Percentiles rank a stretch among this genome's conserved stretches.
Conservation (phyloP, 1,139 yeast genomes). For the Saccharomyces uvarum region DNA sequence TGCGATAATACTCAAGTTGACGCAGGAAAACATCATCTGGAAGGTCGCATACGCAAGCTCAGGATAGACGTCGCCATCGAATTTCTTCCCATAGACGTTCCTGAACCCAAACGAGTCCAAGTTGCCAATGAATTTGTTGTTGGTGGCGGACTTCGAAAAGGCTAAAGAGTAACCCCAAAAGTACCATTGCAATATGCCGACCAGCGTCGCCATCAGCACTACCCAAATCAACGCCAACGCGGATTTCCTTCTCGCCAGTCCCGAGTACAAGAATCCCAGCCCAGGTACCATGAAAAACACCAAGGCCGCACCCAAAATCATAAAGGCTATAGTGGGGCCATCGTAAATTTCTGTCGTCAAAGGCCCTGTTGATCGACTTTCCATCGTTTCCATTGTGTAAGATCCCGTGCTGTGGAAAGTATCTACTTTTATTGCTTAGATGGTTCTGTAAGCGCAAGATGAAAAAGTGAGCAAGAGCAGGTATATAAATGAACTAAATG, state of each 20-base stretch:
- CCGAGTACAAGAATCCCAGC: conserved; percentile 85
- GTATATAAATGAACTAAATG: neutral
- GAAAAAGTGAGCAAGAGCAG: neutral
- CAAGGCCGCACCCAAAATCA: conserved; percentile 52
- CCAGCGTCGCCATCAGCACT: conserved; percentile 62
- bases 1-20: conserved; percentile 81
- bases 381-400: neutral
- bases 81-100: conserved; percentile 47
- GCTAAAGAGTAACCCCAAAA: conserved; percentile 97
- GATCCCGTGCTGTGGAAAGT: neutral
- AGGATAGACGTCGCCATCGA: conserved; percentile 48
- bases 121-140: conserved; percentile 81
- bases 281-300: conserved; percentile 95
- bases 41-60: conserved; percentile 77
- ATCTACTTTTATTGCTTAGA: neutral
- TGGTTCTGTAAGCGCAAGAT: neutral
- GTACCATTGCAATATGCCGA: conserved; percentile 90
- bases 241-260: conserved; percentile 83
- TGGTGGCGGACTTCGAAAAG: conserved; percentile 57
- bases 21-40: conserved; percentile 87
- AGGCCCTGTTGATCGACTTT: conserved; percentile 3
- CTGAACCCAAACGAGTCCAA: conserved; percentile 74
- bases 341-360: conserved; percentile 37
- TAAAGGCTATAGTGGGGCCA: conserved; percentile 45
- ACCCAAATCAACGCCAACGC: conserved; percentile 88